These are phyloP conservation scores for Geotrichum macrosporum DNA, from an alignment of 1,139 yeast species.

Conservation along the genomic window DNA sequence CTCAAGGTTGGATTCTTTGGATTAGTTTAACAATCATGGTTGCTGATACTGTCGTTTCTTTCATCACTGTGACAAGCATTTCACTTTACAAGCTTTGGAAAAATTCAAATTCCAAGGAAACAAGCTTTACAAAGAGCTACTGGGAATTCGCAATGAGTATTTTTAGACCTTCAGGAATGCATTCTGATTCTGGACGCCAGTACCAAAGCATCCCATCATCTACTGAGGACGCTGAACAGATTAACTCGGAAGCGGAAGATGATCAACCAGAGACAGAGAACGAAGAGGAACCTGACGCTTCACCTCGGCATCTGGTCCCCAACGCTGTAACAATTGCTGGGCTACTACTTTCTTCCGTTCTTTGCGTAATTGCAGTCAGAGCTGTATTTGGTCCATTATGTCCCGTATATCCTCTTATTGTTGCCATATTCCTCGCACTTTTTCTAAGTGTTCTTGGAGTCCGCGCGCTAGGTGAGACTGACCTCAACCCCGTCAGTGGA, in stretches of 20 bases:
- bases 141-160: conserved; percentile 7
- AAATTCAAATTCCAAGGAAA: neutral
- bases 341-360: conserved; percentile 54
- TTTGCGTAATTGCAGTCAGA: conserved; percentile 63
- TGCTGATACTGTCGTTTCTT: conserved; percentile 81
- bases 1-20: conserved; percentile 98
- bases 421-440: conserved; percentile 71
- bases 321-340: conserved; percentile 55
- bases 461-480: conserved; percentile 93
- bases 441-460: conserved; percentile 81
- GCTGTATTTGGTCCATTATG: conserved; percentile 64
- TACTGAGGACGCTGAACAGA: neutral
- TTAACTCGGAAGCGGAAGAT: neutral
- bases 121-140: neutral
- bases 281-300: conserved; percentile 41
- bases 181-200: neutral
- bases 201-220: neutral
- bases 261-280: conserved; percentile 24
- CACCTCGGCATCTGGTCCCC: conserved; percentile 49
- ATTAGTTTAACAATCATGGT: conserved; percentile 89
- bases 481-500: conserved; percentile 93
- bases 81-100: conserved; percentile 22
- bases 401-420: conserved; percentile 63
- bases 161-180: neutral
- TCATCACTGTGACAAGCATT: conserved; percentile 53